A percentile compares a stretch with the other conserved stretches of the same genome.
These are phyloP conservation scores for Xylariaceae sp. DNA, from an alignment of 2,329 filamentous ascomycete genomes.

Conservation along the genomic window DNA sequence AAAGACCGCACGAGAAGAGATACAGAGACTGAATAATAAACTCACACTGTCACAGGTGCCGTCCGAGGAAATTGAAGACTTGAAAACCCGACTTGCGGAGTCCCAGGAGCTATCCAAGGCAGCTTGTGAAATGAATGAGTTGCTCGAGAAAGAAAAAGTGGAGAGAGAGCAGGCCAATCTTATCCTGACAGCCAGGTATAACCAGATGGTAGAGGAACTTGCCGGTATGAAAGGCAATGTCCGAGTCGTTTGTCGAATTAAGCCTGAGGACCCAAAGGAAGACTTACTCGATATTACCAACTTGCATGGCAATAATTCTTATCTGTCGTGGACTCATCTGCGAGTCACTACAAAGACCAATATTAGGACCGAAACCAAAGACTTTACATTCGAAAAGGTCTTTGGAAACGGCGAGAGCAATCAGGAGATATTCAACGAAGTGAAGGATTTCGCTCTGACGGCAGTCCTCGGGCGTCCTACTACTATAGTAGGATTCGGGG, in stretches of 20 bases:
- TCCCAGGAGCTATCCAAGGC: too few relatives aligned
- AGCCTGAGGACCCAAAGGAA: constrained; percentile 70
- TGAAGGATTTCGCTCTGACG: constrained; percentile 90
- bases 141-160: background rate
- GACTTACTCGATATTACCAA: constrained; percentile 48
- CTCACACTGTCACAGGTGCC: too few relatives aligned
- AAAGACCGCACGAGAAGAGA: too few relatives aligned
- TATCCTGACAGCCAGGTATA: constrained; percentile 33
- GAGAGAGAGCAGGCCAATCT: background rate
- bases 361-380: constrained; percentile 74
- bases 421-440: constrained; percentile 86
- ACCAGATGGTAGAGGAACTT: constrained; percentile 92
- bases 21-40: too few relatives aligned
- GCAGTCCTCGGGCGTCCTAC: constrained; percentile 95
- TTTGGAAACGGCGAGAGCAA: constrained; percentile 81
- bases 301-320: constrained; percentile 40
- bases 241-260: constrained; percentile 91
- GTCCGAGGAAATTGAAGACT: too few relatives aligned
- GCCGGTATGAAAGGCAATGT: constrained; percentile 97
- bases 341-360: constrained; percentile 79
- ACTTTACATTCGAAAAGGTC: constrained; percentile 90
- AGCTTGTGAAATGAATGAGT: too few relatives aligned
- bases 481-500: constrained; percentile 96
- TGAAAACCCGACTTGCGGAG: too few relatives aligned
- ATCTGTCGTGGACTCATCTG: constrained; percentile 81